Percentiles rank a stretch among this genome's conserved stretches.
phyloP scores from a whole-genome alignment of 345 rosid genomes.

The Murraya paniculata region DNA sequence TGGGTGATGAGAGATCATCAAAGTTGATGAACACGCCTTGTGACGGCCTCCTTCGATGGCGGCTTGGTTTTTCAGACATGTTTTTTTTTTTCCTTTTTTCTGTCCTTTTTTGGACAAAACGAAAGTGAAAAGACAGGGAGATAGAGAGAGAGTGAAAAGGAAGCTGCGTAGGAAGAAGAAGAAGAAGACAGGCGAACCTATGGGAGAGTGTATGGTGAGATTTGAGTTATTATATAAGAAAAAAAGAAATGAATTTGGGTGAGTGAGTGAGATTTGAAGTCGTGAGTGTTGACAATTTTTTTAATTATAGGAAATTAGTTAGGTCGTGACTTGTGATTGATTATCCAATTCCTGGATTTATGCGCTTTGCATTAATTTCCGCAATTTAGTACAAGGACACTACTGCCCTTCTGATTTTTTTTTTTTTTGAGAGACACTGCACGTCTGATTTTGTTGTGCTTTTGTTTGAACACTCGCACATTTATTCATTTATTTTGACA shows the following conservation, averaged over 20 bases:
- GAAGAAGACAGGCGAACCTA: not conserved
- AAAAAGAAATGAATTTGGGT: too few relatives aligned
- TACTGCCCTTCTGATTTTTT: not conserved
- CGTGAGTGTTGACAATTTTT: not conserved
- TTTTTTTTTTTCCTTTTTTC: not conserved
- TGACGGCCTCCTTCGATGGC: slow-evolving; percentile 29
- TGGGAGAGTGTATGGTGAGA: not conserved
- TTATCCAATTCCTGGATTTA: slow-evolving; percentile 18
- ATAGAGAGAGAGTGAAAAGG: too few relatives aligned
- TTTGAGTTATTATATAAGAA: not conserved
- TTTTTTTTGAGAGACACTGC: too few relatives aligned
- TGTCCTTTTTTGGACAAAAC: not conserved
- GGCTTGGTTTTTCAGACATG: slow-evolving; percentile 22
- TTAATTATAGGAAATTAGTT: not conserved
- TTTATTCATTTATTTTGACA: too few relatives aligned
- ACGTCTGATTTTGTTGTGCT: not conserved
- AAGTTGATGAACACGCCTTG: slow-evolving; percentile 19
- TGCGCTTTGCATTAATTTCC: slow-evolving; percentile 16
- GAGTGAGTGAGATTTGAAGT: not conserved
- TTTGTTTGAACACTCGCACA: not conserved
- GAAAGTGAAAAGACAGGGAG: not conserved
- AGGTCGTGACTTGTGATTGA: not conserved
- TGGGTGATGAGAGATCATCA: slow-evolving; percentile 6
- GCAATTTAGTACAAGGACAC: not conserved
- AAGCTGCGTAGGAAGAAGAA: too few relatives aligned